Conservation (phyloP, 164 flowering plant genomes). For the Liriodendron chinense region DNA sequence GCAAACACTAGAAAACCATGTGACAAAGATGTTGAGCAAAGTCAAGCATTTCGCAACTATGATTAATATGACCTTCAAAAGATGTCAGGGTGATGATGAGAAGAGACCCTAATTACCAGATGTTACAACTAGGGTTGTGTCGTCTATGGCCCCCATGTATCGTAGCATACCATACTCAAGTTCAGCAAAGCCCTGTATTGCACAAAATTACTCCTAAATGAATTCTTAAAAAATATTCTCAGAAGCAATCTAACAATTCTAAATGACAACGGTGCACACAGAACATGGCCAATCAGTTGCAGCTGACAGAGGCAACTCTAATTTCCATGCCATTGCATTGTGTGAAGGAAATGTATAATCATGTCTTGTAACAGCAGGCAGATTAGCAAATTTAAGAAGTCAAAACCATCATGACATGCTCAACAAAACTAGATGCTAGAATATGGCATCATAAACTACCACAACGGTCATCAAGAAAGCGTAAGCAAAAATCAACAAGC, state of each 20-base stretch:
- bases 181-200: conserved; percentile 82
- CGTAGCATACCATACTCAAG: conserved; percentile 92
- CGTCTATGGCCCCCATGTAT: conserved; percentile 91
- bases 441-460: background rate
- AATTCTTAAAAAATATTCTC: background rate
- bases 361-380: background rate
- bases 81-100: background rate
- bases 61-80: background rate
- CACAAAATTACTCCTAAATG: background rate
- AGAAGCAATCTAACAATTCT: background rate
- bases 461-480: too few relatives aligned
- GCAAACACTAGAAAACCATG: background rate
- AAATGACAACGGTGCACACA: background rate
- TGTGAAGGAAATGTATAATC: background rate
- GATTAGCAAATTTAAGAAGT: background rate
- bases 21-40: background rate
- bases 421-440: background rate
- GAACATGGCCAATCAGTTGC: background rate
- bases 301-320: background rate
- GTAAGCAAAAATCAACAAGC: background rate
- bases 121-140: conserved; percentile 69
- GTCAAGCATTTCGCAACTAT: background rate
- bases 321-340: background rate
- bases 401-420: background rate
- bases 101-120: conserved; percentile 41